Conservation (phyloP, 164 flowering plant genomes). For the Tetrastigma voinierianum region DNA sequence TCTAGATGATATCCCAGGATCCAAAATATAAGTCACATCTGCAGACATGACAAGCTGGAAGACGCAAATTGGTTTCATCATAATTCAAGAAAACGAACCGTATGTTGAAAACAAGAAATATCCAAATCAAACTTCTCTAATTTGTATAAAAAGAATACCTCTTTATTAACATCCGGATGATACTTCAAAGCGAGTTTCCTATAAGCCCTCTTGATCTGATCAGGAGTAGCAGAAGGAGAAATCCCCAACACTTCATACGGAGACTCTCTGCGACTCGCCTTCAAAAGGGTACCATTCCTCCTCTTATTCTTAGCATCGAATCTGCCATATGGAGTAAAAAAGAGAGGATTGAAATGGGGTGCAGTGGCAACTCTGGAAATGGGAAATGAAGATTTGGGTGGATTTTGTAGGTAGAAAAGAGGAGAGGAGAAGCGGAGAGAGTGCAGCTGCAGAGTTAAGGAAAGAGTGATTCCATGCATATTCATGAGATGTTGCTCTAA, state of each 20-base stretch:
- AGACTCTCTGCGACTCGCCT: conserved; percentile 60
- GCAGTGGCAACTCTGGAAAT: conserved; percentile 25
- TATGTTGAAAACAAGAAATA: neutral
- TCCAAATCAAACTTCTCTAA: neutral
- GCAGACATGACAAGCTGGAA: too few relatives aligned
- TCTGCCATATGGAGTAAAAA: conserved; percentile 3
- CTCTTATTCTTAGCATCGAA: conserved; percentile 20
- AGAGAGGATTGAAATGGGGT: conserved; percentile 9
- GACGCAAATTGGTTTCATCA: neutral
- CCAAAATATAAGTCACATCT: too few relatives aligned
- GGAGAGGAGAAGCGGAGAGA: conserved; percentile 3
- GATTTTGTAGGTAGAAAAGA: conserved; percentile 13
- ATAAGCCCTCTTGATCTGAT: conserved; percentile 88
- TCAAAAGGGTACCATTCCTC: conserved; percentile 21
- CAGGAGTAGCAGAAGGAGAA: conserved; percentile 63
- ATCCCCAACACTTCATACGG: conserved; percentile 90
- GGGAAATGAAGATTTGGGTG: conserved; percentile 24
- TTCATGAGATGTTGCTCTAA: conserved; percentile 4
- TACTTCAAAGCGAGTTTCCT: conserved; percentile 88
- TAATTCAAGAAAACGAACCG: neutral
- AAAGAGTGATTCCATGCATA: conserved; percentile 32
- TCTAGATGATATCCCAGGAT: too few relatives aligned
- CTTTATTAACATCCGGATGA: conserved; percentile 96
- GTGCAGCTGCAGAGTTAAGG: conserved; percentile 12
- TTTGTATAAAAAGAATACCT: conserved; percentile 35